Base-by-base conservation (phyloP, 2,329 filamentous ascomycete species). In the Coniochaeta sp. region DNA sequence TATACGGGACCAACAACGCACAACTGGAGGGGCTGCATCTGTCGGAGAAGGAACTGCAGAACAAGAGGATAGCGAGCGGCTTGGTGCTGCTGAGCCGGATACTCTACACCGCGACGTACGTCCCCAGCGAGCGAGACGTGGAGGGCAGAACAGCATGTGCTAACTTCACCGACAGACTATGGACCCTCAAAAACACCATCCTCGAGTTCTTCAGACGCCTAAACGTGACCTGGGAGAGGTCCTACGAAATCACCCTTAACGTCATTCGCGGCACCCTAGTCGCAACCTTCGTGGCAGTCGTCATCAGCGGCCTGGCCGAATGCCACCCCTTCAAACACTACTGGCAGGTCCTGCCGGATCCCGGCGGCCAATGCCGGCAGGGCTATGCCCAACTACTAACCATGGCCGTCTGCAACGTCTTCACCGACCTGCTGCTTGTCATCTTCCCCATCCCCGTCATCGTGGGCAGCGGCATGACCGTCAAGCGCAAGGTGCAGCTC, bases 1-100 rank as follows among this genome's bases (percentile, higher is more conserved):
- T 87, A n/a, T 91, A 82, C 66, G 94, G 92, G 50, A 97, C 92
- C 53, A 99, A 97, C 71, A 97, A 99, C 66, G 83, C 85, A 53
- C 74, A 84, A 51, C 70, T 82, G 27, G 77, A 77, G 1, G 71
- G 67, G 7, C 72, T 75, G 80, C 60, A 77, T 62, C 53, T 76
- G 27, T 70, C 72, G 12, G 73, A 78, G 10, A 67, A 76, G 1
- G 76, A 89, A 38, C 73, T 92, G 24, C 73, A 72, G 32, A 77
- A 79, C 47, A 85, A 85, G 58, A 72, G 79, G 46, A 81, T 92
- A 52, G 92, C 88, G 3, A 92, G 91, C 59, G 83, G 82, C 55
- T 71, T 96, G 59, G 91, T 97, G 13, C 76, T 97, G 53, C 84
- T 82, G 13, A 85, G 88, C 47, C 82, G 94, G 54, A 84, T 96